Percentiles rank a stretch among this genome's conserved stretches.
These are phyloP conservation scores for Anthracocystis walkeri DNA, from an alignment of 1,284 basidiomycete genomes.

Conservation along the genomic window DNA sequence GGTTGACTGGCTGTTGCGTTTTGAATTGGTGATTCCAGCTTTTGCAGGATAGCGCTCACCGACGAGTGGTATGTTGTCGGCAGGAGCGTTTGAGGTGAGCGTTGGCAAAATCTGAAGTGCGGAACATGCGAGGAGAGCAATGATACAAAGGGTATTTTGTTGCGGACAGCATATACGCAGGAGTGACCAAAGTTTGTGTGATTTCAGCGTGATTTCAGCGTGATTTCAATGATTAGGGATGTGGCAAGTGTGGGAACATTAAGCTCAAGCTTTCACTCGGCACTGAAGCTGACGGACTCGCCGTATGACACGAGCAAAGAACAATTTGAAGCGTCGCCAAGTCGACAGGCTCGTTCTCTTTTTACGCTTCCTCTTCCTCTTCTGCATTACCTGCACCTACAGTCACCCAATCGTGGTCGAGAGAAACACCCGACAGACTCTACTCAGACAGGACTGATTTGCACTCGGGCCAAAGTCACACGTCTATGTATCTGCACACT, in stretches of 20 bases:
- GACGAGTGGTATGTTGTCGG: too few relatives aligned
- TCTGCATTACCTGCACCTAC: background rate
- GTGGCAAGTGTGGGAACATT: background rate
- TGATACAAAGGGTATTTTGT: too few relatives aligned
- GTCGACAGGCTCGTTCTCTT: background rate
- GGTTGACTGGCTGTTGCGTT: background rate
- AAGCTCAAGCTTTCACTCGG: background rate
- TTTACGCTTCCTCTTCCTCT: background rate
- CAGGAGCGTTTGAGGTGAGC: too few relatives aligned
- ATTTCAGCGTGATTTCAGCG: background rate
- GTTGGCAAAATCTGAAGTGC: background rate
- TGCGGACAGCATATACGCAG: background rate
- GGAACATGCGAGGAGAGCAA: background rate
- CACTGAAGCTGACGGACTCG: background rate
- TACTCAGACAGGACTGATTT: too few relatives aligned
- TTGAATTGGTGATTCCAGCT: background rate
- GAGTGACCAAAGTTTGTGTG: background rate
- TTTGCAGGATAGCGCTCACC: background rate
- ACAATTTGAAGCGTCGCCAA: slow-evolving; percentile 3
- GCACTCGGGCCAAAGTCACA: background rate
- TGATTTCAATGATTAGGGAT: background rate
- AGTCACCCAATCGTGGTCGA: background rate
- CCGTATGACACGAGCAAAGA: background rate
- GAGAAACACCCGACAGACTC: background rate
- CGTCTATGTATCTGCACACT: background rate